Evolutionary conservation across 1,284 basidiomycete genomes (phyloP).

Genomic region (Kwoniella shivajii): DNA sequence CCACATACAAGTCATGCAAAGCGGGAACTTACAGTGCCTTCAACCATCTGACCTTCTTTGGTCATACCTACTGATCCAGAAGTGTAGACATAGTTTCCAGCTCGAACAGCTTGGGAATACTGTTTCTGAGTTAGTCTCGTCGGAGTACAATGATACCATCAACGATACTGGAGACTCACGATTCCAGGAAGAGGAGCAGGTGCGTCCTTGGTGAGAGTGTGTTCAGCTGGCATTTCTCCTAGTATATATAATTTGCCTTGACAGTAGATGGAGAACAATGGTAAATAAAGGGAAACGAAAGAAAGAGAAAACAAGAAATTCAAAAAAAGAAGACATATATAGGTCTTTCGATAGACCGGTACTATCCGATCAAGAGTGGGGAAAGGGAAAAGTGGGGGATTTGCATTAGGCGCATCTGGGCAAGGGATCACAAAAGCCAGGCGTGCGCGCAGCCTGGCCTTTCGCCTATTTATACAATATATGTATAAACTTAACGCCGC

Average conservation of each 20-base stretch:
- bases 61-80: slow-evolving; percentile 48
- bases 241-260: not conserved
- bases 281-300: not conserved
- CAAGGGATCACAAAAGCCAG: no score
- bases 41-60: slow-evolving; percentile 45
- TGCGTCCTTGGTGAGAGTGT: slow-evolving; percentile 39
- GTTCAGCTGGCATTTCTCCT: slow-evolving; percentile 37
- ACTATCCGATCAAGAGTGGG: slow-evolving; percentile 10
- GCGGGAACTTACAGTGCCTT: slow-evolving; percentile 36
- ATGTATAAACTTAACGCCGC: not conserved
- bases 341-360: not conserved
- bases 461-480: not conserved
- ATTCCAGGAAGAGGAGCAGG: slow-evolving; percentile 45
- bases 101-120: slow-evolving; percentile 50
- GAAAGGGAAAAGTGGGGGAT: slow-evolving; percentile 7
- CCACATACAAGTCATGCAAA: not conserved
- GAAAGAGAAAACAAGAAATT: not conserved
- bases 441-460: not conserved
- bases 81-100: slow-evolving; percentile 46
- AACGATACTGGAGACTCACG: slow-evolving; percentile 24
- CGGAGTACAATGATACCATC: not conserved
- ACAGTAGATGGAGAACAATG: not conserved
- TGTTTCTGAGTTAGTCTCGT: slow-evolving; percentile 13
- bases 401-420: not conserved
- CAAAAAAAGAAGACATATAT: not conserved